These are phyloP conservation scores for Colletotrichum spinosum DNA, from an alignment of 2,329 filamentous ascomycete genomes.

Conservation along the genomic window DNA sequence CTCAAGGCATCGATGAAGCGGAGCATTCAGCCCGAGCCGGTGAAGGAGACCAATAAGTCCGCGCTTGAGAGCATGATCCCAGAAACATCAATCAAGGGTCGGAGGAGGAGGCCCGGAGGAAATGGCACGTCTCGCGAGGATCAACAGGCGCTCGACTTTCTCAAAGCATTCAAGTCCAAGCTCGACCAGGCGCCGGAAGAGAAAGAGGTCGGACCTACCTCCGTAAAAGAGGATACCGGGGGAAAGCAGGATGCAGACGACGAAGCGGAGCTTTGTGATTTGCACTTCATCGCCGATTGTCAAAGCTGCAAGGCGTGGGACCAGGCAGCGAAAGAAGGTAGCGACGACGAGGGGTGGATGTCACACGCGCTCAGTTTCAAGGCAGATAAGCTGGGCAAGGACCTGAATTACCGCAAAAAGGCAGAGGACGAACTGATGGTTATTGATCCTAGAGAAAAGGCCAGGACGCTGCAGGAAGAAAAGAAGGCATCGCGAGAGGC, in stretches of 20 bases:
- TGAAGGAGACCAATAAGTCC: constrained; percentile 72
- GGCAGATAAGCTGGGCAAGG: constrained; percentile 91
- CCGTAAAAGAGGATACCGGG: constrained; percentile 41
- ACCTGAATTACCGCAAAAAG: constrained; percentile 89
- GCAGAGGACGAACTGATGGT: constrained; percentile 92
- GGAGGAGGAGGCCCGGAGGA: constrained; percentile 74
- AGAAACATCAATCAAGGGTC: constrained; percentile 74
- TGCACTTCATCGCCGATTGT: constrained; percentile 96
- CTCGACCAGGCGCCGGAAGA: constrained; percentile 68
- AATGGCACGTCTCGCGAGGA: constrained; percentile 68
- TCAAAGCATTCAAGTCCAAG: constrained; percentile 84
- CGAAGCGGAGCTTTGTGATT: constrained; percentile 84
- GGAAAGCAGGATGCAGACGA: constrained; percentile 61
- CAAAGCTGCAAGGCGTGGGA: constrained; percentile 93
- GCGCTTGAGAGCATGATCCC: constrained; percentile 81
- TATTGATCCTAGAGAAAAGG: constrained; percentile 90
- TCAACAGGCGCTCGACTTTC: constrained; percentile 73
- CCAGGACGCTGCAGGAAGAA: constrained; percentile 76
- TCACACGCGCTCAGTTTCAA: constrained; percentile 86
- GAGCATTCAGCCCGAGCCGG: constrained; percentile 62
- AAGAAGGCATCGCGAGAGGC: constrained; percentile 70
- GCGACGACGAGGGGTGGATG: constrained; percentile 82
- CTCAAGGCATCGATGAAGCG: constrained; percentile 86
- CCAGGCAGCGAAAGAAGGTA: constrained; percentile 67
- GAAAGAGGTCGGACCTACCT: constrained; percentile 45